phyloP scores from a whole-genome alignment of 1,284 basidiomycete genomes.

The Puccinia hordei region DNA sequence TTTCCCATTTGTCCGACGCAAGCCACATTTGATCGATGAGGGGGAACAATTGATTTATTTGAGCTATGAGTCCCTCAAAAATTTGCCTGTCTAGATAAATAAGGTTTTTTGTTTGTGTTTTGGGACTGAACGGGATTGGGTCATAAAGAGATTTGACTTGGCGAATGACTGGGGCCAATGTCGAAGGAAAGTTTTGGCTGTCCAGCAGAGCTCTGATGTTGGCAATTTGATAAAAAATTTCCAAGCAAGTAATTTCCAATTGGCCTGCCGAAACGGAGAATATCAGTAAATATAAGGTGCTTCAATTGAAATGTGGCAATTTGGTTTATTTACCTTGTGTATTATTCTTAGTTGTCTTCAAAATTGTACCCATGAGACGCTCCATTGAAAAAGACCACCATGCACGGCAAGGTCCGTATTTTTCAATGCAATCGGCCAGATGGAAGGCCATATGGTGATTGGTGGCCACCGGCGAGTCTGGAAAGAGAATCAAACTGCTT shows the following conservation, averaged over 20 bases:
- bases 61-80: neutral
- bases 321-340: neutral
- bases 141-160: neutral
- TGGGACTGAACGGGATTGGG: neutral
- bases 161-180: neutral
- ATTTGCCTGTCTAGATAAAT: neutral
- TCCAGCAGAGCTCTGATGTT: conserved; percentile 20
- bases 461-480: neutral
- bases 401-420: conserved; percentile 18
- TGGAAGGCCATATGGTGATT: conserved; percentile 44
- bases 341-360: conserved; percentile 25
- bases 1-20: neutral
- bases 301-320: too few species aligned
- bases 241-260: neutral
- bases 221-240: neutral
- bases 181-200: neutral
- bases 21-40: neutral
- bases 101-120: neutral
- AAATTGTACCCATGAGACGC: conserved; percentile 12
- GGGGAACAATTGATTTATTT: neutral
- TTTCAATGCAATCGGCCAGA: conserved; percentile 22
- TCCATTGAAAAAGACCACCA: conserved; percentile 44
- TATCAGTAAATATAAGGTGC: too few species aligned
- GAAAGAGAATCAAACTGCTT: conserved; percentile 19
- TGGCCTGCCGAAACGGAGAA: neutral